These are phyloP conservation scores for Metarhizium anisopliae DNA, from an alignment of 2,329 filamentous ascomycete species.

Conservation along the genomic window DNA sequence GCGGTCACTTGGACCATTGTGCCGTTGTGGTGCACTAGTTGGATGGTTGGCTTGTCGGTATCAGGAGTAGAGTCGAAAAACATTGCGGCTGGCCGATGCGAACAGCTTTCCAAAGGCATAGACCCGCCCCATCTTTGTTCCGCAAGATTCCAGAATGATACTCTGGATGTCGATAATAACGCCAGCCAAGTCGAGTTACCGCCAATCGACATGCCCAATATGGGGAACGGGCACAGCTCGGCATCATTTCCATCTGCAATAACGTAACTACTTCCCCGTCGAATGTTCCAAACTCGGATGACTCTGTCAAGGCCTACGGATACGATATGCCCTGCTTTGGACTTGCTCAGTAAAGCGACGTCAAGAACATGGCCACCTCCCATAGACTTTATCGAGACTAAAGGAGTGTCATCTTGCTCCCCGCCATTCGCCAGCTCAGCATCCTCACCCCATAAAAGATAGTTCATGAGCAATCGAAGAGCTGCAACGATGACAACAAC, in stretches of 20 bases:
- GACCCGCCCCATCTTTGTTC: slow-evolving; percentile 48
- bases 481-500: slow-evolving; percentile 54
- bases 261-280: slow-evolving; percentile 32
- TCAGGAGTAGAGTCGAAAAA: slow-evolving; percentile 45
- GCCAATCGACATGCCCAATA: slow-evolving; percentile 57
- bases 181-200: slow-evolving; percentile 57
- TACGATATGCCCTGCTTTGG: slow-evolving; percentile 54
- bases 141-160: slow-evolving; percentile 55
- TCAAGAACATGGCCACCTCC: slow-evolving; percentile 59
- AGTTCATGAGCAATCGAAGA: slow-evolving; percentile 64
- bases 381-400: slow-evolving; percentile 52
- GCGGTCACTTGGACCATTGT: slow-evolving; percentile 44
- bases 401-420: slow-evolving; percentile 34
- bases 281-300: slow-evolving; percentile 57
- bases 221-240: slow-evolving; percentile 42
- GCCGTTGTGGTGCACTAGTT: slow-evolving; percentile 58
- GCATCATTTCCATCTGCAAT: slow-evolving; percentile 30
- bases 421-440: slow-evolving; percentile 35
- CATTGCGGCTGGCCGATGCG: slow-evolving; percentile 52
- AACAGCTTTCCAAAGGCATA: slow-evolving; percentile 38
- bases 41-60: slow-evolving; percentile 34
- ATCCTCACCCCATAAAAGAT: slow-evolving; percentile 59
- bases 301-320: slow-evolving; percentile 63
- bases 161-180: slow-evolving; percentile 43
- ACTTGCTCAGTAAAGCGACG: slow-evolving; percentile 55